These are phyloP conservation scores for Phaffia rhodozyma DNA, from an alignment of 1,284 basidiomycete species.

Conservation along the genomic window DNA sequence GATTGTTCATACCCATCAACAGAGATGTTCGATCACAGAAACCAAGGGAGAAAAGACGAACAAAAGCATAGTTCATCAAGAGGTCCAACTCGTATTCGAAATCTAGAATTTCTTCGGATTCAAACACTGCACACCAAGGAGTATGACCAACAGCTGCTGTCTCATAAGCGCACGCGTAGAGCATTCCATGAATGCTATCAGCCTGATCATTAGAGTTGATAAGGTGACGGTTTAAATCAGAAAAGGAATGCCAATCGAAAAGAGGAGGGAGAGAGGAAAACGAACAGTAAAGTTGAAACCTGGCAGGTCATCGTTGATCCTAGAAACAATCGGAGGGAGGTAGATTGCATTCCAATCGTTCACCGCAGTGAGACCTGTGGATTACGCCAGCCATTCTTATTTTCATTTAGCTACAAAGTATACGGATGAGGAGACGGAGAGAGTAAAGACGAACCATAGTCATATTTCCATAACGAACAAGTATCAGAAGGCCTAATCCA, in stretches of 20 bases:
- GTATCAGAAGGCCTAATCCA: constrained; percentile 2
- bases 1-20: too few species aligned
- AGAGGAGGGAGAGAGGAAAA: constrained; percentile 1
- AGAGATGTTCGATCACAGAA: too few species aligned
- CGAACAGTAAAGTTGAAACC: constrained; percentile 30
- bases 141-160: constrained; percentile 35
- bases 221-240: not conserved
- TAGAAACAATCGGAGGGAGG: constrained; percentile 35
- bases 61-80: constrained; percentile 41
- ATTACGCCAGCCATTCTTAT: too few species aligned
- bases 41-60: not conserved
- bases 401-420: too few species aligned
- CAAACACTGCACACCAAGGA: constrained; percentile 41
- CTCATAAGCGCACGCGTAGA: constrained; percentile 43
- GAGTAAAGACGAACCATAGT: constrained; percentile 25
- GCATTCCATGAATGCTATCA: constrained; percentile 34
- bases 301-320: constrained; percentile 35
- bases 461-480: constrained; percentile 32
- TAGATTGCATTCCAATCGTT: constrained; percentile 36
- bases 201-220: too few species aligned
- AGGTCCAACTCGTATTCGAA: constrained; percentile 42
- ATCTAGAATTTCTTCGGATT: constrained; percentile 32
- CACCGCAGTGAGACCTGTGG: constrained; percentile 11
- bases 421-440: too few species aligned
- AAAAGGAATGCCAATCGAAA: constrained; percentile 11